A percentile compares a stretch with the other conserved stretches of the same genome.
phyloP scores from a whole-genome alignment of 2,329 filamentous ascomycete genomes.

The Byssothecium circinans region DNA sequence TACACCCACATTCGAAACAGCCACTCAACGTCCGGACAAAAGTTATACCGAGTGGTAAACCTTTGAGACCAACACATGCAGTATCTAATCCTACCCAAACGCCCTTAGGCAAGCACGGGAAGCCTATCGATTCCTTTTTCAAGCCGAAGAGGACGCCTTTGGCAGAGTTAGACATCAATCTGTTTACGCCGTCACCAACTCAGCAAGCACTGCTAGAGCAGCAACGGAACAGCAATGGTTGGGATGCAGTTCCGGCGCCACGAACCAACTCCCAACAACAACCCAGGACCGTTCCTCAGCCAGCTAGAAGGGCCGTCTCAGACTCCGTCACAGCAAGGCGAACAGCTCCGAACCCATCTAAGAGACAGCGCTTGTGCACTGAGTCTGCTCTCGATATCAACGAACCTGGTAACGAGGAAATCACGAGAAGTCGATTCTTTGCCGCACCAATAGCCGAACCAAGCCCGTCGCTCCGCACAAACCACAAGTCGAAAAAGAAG shows the following conservation, averaged over 20 bases:
- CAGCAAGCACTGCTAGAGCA: slow-evolving; percentile 62
- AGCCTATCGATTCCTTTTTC: slow-evolving; percentile 67
- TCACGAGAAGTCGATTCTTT: slow-evolving; percentile 52
- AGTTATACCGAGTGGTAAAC: slow-evolving; percentile 33
- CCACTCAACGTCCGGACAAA: slow-evolving; percentile 49
- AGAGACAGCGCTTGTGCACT: slow-evolving; percentile 50
- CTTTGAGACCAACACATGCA: slow-evolving; percentile 43
- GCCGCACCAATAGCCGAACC: slow-evolving; percentile 36
- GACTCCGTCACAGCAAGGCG: slow-evolving; percentile 42
- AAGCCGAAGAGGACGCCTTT: slow-evolving; percentile 64
- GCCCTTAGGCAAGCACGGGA: slow-evolving; percentile 60
- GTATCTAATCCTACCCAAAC: slow-evolving; percentile 34
- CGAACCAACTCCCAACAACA: slow-evolving; percentile 40
- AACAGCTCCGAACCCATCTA: slow-evolving; percentile 49
- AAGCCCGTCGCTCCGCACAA: slow-evolving; percentile 46
- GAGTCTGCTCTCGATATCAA: slow-evolving; percentile 38
- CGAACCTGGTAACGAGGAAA: slow-evolving; percentile 25
- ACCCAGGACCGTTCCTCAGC: slow-evolving; percentile 47
- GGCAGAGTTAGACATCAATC: slow-evolving; percentile 68
- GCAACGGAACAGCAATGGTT: slow-evolving; percentile 54
- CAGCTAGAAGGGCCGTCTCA: slow-evolving; percentile 43
- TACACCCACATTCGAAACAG: slow-evolving; percentile 87
- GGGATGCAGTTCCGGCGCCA: slow-evolving; percentile 57
- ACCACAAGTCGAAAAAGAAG: slow-evolving; percentile 32
- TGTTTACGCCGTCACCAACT: slow-evolving; percentile 66